Base-by-base conservation (phyloP, 148 eudicot species). In the Arctostaphylos glauca region DNA sequence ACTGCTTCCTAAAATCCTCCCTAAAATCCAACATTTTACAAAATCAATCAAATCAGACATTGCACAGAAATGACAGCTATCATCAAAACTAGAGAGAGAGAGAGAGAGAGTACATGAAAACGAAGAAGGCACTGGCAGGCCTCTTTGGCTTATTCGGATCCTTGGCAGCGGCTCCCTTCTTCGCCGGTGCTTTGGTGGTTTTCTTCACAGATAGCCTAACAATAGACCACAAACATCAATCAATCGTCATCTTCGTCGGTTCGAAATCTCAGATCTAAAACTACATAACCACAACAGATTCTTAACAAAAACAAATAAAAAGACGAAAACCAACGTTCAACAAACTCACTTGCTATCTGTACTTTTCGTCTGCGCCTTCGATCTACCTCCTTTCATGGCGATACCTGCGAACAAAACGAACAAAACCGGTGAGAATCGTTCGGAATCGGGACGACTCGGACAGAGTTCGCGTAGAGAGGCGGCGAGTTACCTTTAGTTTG, bases 141-240 rank as follows among this genome's bases (percentile, higher is more conserved):
- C 87, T 82, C 83, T 88, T 88, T 0, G 90, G 88, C 82, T 86
- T 88, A 85, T 88, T 88, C 13, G 90, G 88, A 79, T 88, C 90
- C 85, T 88, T 88, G 5, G 66, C 87, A 10, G 83, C 85, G 47
- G 84, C 75, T 59, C 74, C 82, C 66, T 88, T 88, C 77, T 76
- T 82, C 81, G 47, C 46, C 59, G 78, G 80, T 60, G 81, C 81
- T 47, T 70, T 81, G n/a, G 52, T 4, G n/a, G 78, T 54, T 46
- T 77, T 76, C 77, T 84, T 84, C 88, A 88, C 90, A n/a, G 83
- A 62, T 21, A 86, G 82, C 88, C 85, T 88, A 59, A 72, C 54
- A 59, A 47, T 19, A 75, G 67, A 56, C 9, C 12, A 25, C 9
- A 3, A n/a, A 60, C 48, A n/a, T 16, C 13, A 6, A 83, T 38